Percentiles rank a stretch among this genome's conserved stretches.
These are phyloP conservation scores for Cyclotella cryptica DNA, from an alignment of 108 stramenopile genomes.

Conservation along the genomic window DNA sequence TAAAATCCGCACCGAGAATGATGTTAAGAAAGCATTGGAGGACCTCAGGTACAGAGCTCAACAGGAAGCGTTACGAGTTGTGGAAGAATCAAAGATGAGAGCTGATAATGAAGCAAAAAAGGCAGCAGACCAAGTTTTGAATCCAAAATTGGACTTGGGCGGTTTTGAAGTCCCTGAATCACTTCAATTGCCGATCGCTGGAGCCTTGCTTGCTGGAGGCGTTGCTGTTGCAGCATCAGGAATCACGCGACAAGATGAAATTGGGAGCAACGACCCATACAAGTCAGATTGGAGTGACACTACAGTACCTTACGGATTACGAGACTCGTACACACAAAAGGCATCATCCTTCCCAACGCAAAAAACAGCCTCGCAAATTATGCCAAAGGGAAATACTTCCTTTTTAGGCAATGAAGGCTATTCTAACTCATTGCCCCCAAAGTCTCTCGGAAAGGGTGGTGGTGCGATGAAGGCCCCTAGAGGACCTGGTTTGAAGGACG, in stretches of 20 bases:
- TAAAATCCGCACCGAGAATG: not conserved
- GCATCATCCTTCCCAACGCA: not conserved
- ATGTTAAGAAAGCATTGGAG: not conserved
- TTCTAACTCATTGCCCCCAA: too few species aligned
- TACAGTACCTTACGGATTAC: not conserved
- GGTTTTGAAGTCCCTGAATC: constrained; percentile 1
- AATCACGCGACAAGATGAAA: not conserved
- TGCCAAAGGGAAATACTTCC: too few species aligned
- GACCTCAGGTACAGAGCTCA: not conserved
- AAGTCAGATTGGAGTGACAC: not conserved
- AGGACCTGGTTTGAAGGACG: not conserved
- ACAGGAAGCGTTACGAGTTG: not conserved
- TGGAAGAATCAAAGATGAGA: constrained; percentile 10
- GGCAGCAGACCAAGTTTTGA: constrained; percentile 8
- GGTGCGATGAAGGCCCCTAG: not conserved
- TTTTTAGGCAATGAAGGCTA: too few species aligned
- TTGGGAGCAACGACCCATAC: not conserved
- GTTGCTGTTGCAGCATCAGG: constrained; percentile 5
- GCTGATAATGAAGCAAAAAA: constrained; percentile 2
- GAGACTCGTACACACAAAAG: not conserved
- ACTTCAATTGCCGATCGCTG: constrained; percentile 1
- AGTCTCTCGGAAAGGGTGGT: not conserved
- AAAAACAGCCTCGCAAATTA: not conserved
- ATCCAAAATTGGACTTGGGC: constrained; percentile 13
- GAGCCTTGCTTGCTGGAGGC: constrained; percentile 16